These are phyloP conservation scores for Vanrija pseudolonga DNA, from an alignment of 1,284 basidiomycete species.

Conservation along the genomic window DNA sequence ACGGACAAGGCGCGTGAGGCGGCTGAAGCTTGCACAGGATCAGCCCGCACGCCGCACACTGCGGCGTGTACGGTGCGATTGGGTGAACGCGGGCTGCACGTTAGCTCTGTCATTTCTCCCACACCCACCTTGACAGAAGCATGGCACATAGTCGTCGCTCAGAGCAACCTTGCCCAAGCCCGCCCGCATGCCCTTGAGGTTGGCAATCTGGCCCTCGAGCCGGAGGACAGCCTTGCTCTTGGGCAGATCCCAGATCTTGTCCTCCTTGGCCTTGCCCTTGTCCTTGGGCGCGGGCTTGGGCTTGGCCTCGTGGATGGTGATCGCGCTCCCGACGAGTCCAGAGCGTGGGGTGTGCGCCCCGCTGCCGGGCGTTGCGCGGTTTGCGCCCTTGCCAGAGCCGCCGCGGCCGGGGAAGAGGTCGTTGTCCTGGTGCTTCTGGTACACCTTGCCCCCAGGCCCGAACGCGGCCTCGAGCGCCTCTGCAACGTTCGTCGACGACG, in stretches of 20 bases:
- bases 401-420: slow-evolving; percentile 3
- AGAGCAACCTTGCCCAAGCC: slow-evolving; percentile 26
- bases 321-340: slow-evolving; percentile 15
- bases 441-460: slow-evolving; percentile 32
- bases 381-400: slow-evolving; percentile 2
- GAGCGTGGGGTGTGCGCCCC: slow-evolving; percentile 10
- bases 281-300: slow-evolving; percentile 4
- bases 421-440: slow-evolving; percentile 32
- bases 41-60: slow-evolving; percentile 47
- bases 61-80: slow-evolving; percentile 45
- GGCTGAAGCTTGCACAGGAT: slow-evolving; percentile 45
- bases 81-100: slow-evolving; percentile 45
- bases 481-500: slow-evolving; percentile 1
- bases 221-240: slow-evolving; percentile 39
- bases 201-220: slow-evolving; percentile 50
- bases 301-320: slow-evolving; percentile 26
- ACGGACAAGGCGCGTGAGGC: slow-evolving; percentile 48
- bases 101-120: background rate
- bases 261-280: slow-evolving; percentile 14
- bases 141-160: slow-evolving; percentile 22
- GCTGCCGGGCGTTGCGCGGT: background rate
- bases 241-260: slow-evolving; percentile 43
- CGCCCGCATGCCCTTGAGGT: slow-evolving; percentile 29
- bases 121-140: slow-evolving; percentile 51
- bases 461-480: slow-evolving; percentile 28